Percentiles rank a stretch among this genome's conserved stretches.
These are phyloP conservation scores for Linaria vulgaris DNA, from an alignment of 257 asterid species.

Conservation along the genomic window DNA sequence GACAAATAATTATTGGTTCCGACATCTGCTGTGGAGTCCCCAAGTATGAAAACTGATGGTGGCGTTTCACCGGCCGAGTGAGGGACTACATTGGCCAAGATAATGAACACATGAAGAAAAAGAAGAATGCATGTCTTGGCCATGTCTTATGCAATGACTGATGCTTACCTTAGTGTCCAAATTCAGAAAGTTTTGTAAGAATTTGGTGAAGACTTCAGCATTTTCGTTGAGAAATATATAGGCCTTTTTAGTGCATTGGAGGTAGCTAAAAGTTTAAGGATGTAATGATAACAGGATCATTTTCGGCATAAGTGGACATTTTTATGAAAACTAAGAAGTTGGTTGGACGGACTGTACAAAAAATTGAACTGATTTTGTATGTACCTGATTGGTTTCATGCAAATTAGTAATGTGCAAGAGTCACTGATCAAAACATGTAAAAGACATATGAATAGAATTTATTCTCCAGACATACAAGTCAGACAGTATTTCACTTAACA, in stretches of 20 bases:
- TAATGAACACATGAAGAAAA: constrained; percentile 19
- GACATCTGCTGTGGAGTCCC: constrained; percentile 81
- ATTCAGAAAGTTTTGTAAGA: neutral
- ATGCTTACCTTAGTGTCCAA: neutral
- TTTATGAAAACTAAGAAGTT: constrained; percentile 23
- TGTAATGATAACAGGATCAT: constrained; percentile 5
- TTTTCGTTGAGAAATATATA: constrained; percentile 9
- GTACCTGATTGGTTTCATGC: neutral
- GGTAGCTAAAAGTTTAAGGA: constrained; percentile 11
- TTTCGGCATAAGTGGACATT: constrained; percentile 22
- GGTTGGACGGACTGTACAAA: constrained; percentile 26
- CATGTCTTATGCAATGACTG: constrained; percentile 17
- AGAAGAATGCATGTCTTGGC: constrained; percentile 22
- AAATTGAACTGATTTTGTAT: constrained; percentile 2
- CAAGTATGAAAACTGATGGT: constrained; percentile 56
- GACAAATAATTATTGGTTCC: constrained; percentile 59
- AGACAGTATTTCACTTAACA: neutral
- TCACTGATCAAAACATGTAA: neutral
- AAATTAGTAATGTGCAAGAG: neutral
- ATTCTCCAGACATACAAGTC: neutral
- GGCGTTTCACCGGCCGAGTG: constrained; percentile 35
- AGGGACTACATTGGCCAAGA: constrained; percentile 29
- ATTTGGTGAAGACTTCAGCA: constrained; percentile 5
- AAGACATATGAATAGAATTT: neutral
- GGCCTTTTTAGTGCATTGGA: constrained; percentile 15